Evolutionary conservation across 2,329 filamentous ascomycete genomes (phyloP), one percentile per base, ranked within the genome.

Genomic region (Corinectria fuckeliana): DNA sequence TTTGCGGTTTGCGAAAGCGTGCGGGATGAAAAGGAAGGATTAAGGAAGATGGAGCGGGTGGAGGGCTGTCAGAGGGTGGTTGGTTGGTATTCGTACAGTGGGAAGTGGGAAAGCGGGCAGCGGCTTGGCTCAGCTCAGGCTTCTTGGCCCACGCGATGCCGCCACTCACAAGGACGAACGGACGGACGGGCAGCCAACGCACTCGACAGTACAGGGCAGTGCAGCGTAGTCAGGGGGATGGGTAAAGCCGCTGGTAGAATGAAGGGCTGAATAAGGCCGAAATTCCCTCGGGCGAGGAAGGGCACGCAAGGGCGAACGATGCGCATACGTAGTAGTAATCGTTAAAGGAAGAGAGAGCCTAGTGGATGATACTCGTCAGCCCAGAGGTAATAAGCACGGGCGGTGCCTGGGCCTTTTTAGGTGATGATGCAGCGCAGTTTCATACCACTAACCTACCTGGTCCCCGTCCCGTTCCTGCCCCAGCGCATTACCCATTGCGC

Each of bases 121-220:
- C 11, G 23, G 23, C n/a, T 48, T 39, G 30, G 32, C 34, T 39
- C 45, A 47, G 41, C 50, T 50, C 50, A 62, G 54, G 54, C 47
- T 14, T 25, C 50, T 52, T 66, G 58, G 55, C 63, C 57, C 57
- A 66, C 51, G 65, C 60, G 60, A 67, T 52, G 41, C 66, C 60
- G 65, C 65, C 65, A 67, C 65, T 21, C 47, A 39, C 28, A 44
- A 30, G 23, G 9, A 38, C 30, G 11, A 32, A 39, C 39, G 50
- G 39, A 47, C 48, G 51, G 45, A 36, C 26, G 28, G 39, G 30
- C 39, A 36, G 50, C 20, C 39, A 34, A 13, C 14, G 41, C 39
- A 32, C 11, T 25, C 30, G 21, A 23, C 21, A 39, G 20, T 8
- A 18, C 34, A 16, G 16, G 7, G 16, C 14, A 16, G 13, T 36